Base-by-base conservation (phyloP, 306 rosid genomes). In the Cucumis hystrix region DNA sequence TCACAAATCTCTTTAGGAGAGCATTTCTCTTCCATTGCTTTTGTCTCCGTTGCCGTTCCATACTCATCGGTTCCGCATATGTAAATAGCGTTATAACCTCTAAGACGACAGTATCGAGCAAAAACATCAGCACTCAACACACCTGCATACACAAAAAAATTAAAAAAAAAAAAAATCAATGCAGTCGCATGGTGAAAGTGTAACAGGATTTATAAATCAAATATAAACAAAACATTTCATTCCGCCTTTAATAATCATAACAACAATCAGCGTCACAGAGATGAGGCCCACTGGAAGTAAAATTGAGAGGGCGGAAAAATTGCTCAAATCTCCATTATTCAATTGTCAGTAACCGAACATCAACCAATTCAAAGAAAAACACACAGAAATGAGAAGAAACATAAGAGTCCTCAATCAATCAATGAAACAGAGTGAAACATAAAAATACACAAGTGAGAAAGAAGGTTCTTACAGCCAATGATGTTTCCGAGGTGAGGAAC, bases 401-500 rank as follows among this genome's bases (percentile, higher is more conserved):
- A 60, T 54, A 10, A 76, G 59, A 65, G 6, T 73, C 43, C 33
- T 28, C 30, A 33, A 33, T 33, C 41, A 73, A 54, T 52, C 20
- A 30, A 73, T 52, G 33, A 54, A 54, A 72, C 40, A 15, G 23
- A 15, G 43, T 9, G 73, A 47, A 71, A 28, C 14, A 25, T 8
- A 72, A 8, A 51, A 5, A 52, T 5, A 49, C 16, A 49, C 45
- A 28, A 30, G 28, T 52, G 58, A 65, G 21, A 52, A 6, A 47
- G 40, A 43, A 77, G 25, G 64, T 33, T 33, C 37, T 25, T 15
- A 91, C 98, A 83, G 69, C 97, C 98, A 49, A 92, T 95, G 82
- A 95, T 92, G 80, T 95, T 95, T 72, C 98, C 97, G 33, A 95
- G 99, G 76, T 95, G 97, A 80, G 97, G 99, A 1, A 92, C 97